These are phyloP conservation scores for Lactifluus echinatus DNA, from an alignment of 768 basidiomycete species.

Conservation along the genomic window DNA sequence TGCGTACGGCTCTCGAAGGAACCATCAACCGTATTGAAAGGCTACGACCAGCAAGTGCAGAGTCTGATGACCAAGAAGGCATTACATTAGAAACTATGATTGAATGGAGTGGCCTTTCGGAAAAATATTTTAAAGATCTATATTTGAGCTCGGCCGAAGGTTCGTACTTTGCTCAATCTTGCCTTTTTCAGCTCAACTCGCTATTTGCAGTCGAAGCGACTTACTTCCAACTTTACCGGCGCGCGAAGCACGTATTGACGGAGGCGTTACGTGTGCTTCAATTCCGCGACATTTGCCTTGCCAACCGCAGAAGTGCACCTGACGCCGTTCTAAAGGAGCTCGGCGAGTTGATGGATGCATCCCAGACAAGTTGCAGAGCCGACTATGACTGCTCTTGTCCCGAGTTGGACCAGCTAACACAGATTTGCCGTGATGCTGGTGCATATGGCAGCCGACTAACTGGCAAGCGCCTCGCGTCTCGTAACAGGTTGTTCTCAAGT, in stretches of 20 bases:
- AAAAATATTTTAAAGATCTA: conserved; percentile 48
- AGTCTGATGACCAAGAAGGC: conserved; percentile 41
- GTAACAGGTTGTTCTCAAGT: background rate
- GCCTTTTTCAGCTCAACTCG: background rate
- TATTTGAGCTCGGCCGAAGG: conserved; percentile 78
- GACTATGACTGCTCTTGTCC: conserved; percentile 74
- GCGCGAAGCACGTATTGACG: conserved; percentile 71
- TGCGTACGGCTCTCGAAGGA: conserved; percentile 40
- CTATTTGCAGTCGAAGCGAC: conserved; percentile 56
- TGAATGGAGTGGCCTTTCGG: conserved; percentile 46
- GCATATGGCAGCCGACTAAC: conserved; percentile 81
- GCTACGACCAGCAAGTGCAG: conserved; percentile 37
- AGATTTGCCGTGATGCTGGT: conserved; percentile 57
- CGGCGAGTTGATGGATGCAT: conserved; percentile 71
- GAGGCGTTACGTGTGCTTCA: conserved; percentile 76
- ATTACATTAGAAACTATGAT: conserved; percentile 73
- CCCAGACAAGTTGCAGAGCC: conserved; percentile 58
- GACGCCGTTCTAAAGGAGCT: conserved; percentile 37
- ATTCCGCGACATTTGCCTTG: conserved; percentile 56
- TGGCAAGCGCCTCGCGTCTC: conserved; percentile 34
- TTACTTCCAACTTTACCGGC: conserved; percentile 75
- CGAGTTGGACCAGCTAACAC: conserved; percentile 64
- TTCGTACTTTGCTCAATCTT: conserved; percentile 28
- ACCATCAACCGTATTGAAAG: conserved; percentile 42
- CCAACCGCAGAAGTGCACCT: conserved; percentile 20